These are phyloP conservation scores for Naganishia friedmannii DNA, from an alignment of 768 basidiomycete genomes.

Conservation along the genomic window DNA sequence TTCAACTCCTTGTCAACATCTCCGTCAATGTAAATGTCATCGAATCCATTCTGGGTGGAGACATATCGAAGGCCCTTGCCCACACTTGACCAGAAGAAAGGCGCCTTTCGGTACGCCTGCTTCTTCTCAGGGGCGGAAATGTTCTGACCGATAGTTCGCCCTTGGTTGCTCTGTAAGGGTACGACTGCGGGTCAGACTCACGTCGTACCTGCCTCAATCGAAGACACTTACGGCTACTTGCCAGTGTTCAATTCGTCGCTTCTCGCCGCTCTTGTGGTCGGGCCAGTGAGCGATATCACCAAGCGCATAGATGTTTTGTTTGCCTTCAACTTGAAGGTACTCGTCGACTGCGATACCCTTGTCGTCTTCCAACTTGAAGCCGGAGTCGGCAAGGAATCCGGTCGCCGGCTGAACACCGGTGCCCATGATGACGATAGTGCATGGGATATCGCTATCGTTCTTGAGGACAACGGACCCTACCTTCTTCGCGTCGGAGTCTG, in stretches of 20 bases:
- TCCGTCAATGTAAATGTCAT: conserved; percentile 76
- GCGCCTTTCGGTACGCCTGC: conserved; percentile 56
- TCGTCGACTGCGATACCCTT: conserved; percentile 76
- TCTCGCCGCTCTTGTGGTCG: conserved; percentile 65
- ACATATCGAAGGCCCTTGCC: conserved; percentile 83
- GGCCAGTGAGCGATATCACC: conserved; percentile 81
- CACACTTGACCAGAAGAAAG: conserved; percentile 81
- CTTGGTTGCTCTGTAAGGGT: conserved; percentile 49
- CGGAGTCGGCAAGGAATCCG: conserved; percentile 68
- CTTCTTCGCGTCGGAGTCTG: conserved; percentile 55
- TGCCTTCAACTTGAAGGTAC: conserved; percentile 60
- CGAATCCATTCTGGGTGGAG: conserved; percentile 62
- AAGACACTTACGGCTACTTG: conserved; percentile 80
- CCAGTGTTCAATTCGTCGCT: conserved; percentile 83
- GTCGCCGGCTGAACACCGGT: conserved; percentile 84
- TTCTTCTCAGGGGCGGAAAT: conserved; percentile 58
- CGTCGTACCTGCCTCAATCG: too few relatives aligned
- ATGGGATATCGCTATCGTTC: conserved; percentile 63
- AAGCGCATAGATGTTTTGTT: conserved; percentile 50
- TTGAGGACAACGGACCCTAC: conserved; percentile 66
- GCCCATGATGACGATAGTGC: conserved; percentile 78
- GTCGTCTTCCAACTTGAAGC: conserved; percentile 63
- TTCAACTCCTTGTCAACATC: conserved; percentile 68
- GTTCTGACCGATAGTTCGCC: conserved; percentile 73
- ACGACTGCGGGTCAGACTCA: too few relatives aligned